These are phyloP conservation scores for Populus deltoides DNA, from an alignment of 345 rosid genomes.

Conservation along the genomic window DNA sequence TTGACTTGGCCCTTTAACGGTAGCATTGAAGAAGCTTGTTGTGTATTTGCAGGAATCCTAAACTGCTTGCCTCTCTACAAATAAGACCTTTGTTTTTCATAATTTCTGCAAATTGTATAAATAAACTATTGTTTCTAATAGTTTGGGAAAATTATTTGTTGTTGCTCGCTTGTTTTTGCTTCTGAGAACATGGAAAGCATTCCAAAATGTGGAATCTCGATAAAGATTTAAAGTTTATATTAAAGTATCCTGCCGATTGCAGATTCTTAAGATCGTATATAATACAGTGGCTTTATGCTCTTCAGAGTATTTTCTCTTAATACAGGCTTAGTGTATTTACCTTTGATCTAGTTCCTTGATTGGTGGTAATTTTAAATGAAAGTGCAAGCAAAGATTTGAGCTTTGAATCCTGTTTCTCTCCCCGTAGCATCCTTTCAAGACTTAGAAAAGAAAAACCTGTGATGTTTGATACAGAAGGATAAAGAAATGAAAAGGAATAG, in stretches of 20 bases:
- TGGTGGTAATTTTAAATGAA: no score
- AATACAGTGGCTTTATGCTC: neutral
- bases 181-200: neutral
- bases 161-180: neutral
- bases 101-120: neutral
- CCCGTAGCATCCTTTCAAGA: no score
- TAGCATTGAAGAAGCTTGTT: neutral
- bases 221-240: neutral
- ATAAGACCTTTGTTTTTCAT: neutral
- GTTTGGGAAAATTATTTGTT: neutral
- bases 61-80: neutral
- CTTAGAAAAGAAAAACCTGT: no score
- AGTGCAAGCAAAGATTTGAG: no score
- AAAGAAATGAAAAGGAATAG: no score
- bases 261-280: neutral
- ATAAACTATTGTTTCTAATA: neutral
- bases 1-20: neutral
- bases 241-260: neutral
- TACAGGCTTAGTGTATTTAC: no score
- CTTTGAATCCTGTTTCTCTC: no score
- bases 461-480: no score
- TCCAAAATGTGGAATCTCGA: neutral
- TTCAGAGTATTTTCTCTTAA: no score
- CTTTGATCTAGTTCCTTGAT: no score
- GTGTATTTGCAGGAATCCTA: neutral